Conservation (phyloP, 129 eudicot species). For the Tanacetum coccineum region DNA sequence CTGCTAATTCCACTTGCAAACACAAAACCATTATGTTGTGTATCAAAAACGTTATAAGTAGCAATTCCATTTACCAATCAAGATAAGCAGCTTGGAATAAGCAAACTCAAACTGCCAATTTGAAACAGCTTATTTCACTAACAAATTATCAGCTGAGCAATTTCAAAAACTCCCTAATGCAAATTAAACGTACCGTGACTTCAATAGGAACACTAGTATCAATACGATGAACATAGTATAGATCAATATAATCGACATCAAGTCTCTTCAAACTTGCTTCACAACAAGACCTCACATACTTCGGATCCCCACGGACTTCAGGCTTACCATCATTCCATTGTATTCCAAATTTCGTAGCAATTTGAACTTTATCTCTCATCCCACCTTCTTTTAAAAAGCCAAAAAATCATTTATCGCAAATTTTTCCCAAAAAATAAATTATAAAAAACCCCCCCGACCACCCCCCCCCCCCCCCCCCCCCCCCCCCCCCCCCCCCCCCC, state of each 20-base stretch:
- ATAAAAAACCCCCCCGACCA: no score
- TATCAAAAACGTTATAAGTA: no score
- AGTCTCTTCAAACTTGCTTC: slow-evolving; percentile 66
- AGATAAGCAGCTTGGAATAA: no score
- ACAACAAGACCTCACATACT: slow-evolving; percentile 52
- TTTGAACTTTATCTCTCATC: slow-evolving; percentile 53
- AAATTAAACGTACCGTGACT: slow-evolving; percentile 34
- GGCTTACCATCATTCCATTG: slow-evolving; percentile 9
- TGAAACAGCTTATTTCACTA: no score
- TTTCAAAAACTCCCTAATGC: no score
- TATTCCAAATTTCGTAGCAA: slow-evolving; percentile 71
- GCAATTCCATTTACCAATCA: no score
- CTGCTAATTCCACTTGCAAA: no score
- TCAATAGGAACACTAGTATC: slow-evolving; percentile 50
- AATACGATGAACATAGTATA: slow-evolving; percentile 55
- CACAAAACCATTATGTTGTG: no score
- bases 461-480: no score
- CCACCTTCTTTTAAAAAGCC: slow-evolving; percentile 39
- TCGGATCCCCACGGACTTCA: slow-evolving; percentile 40
- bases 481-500: no score
- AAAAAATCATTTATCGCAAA: neutral
- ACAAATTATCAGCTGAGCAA: no score
- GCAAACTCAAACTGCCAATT: no score
- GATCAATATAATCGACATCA: slow-evolving; percentile 55
- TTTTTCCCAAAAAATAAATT: neutral